These are phyloP conservation scores for Nicotiana tomentosiformis DNA, from an alignment of 257 asterid genomes.

Conservation along the genomic window DNA sequence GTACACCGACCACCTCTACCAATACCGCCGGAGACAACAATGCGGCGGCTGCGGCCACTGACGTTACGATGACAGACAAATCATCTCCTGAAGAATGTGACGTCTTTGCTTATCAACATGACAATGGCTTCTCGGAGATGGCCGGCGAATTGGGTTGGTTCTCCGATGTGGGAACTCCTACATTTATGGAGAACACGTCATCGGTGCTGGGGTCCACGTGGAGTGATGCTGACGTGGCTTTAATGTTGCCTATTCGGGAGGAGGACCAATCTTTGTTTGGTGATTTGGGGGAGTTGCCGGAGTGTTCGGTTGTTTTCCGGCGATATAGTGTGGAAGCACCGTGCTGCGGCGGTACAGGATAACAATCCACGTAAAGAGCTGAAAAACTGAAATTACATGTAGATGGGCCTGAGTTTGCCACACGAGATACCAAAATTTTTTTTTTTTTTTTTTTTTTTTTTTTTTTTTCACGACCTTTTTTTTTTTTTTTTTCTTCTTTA, in stretches of 20 bases:
- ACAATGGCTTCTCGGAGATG: conserved; percentile 38
- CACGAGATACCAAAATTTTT: neutral
- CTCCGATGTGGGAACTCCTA: conserved; percentile 41
- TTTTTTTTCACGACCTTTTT: neutral
- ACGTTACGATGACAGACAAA: neutral
- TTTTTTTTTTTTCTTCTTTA: neutral
- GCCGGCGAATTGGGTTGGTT: conserved; percentile 73
- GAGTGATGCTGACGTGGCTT: conserved; percentile 36
- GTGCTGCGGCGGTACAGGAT: conserved; percentile 36
- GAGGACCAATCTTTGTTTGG: conserved; percentile 71
- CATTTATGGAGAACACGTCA: conserved; percentile 38
- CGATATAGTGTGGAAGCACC: conserved; percentile 32
- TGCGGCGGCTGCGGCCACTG: neutral
- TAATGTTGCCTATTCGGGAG: conserved; percentile 50
- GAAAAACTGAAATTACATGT: neutral
- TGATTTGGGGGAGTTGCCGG: conserved; percentile 81
- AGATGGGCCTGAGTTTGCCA: neutral
- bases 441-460: neutral
- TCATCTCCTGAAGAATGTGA: conserved; percentile 33
- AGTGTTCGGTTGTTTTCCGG: conserved; percentile 59
- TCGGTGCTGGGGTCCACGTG: conserved; percentile 45
- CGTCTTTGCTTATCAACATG: conserved; percentile 24
- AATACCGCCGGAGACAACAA: neutral
- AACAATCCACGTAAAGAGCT: neutral
- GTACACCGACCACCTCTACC: neutral